phyloP scores from a whole-genome alignment of 495 filamentous ascomycete species.

The Aspergillus hancockii region DNA sequence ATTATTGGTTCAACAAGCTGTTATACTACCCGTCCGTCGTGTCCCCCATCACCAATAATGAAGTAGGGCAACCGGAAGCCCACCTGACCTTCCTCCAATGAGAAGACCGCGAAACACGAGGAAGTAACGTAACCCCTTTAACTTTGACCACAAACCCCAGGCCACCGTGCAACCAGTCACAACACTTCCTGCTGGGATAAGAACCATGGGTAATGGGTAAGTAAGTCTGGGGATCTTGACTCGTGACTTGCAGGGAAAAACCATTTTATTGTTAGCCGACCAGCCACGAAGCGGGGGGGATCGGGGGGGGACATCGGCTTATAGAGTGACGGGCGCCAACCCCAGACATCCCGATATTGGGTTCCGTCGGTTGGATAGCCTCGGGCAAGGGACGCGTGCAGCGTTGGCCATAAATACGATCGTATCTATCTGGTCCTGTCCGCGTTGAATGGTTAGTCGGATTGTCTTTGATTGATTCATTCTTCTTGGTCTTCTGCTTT shows the following conservation, averaged over 20 bases:
- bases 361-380: conserved; percentile 30
- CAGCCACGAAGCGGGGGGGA: conserved; percentile 1
- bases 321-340: conserved; percentile 9
- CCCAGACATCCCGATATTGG: conserved; percentile 35
- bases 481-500: neutral
- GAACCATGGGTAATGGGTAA: too few species aligned
- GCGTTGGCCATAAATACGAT: conserved; percentile 19
- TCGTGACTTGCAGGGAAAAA: neutral
- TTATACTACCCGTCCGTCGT: too few species aligned
- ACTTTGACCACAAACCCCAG: too few species aligned
- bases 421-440: neutral
- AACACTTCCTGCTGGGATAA: too few species aligned
- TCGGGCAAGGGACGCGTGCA: conserved; percentile 27
- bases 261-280: conserved; percentile 16
- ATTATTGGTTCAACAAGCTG: too few species aligned
- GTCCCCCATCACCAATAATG: too few species aligned
- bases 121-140: too few species aligned
- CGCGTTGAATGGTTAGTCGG: neutral
- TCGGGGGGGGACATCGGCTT: conserved; percentile 26
- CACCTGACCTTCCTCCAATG: too few species aligned
- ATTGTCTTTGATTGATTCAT: neutral
- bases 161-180: too few species aligned
- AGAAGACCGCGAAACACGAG: too few species aligned
- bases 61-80: too few species aligned
- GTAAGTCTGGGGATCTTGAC: too few species aligned